Conservation (phyloP, 2,329 filamentous ascomycete genomes). For the Dactylellina haptotyla region DNA sequence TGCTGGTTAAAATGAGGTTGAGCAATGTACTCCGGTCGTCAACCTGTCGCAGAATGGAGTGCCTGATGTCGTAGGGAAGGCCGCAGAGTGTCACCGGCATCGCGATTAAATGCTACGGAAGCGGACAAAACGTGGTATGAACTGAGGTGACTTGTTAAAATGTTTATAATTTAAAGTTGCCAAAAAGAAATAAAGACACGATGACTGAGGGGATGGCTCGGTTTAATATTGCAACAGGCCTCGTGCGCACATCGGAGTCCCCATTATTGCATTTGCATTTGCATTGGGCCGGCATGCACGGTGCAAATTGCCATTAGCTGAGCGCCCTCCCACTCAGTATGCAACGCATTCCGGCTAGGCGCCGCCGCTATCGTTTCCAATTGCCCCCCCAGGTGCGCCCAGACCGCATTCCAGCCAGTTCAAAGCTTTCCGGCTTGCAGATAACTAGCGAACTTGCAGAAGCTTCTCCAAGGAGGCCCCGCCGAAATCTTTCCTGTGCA, state of each 20-base stretch:
- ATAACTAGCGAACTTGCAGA: not conserved
- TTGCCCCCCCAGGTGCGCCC: not conserved
- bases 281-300: not conserved
- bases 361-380: not conserved
- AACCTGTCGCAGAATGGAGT: constrained; percentile 23
- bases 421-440: not conserved
- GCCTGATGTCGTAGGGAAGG: constrained; percentile 45
- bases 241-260: constrained; percentile 3
- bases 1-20: constrained; percentile 14
- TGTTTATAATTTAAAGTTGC: not conserved
- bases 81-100: constrained; percentile 20
- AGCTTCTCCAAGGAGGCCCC: not conserved
- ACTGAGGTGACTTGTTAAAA: too few relatives aligned
- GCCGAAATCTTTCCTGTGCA: too few relatives aligned
- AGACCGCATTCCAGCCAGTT: not conserved
- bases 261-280: not conserved
- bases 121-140: too few relatives aligned
- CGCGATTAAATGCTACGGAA: not conserved
- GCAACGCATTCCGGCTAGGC: not conserved
- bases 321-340: too few relatives aligned
- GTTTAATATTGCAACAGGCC: not conserved
- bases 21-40: constrained; percentile 13
- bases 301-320: not conserved
- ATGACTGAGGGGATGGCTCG: not conserved
- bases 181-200: not conserved